Evolutionary conservation across 306 rosid genomes (phyloP).

Genomic region (Aeschynomene evenia): DNA sequence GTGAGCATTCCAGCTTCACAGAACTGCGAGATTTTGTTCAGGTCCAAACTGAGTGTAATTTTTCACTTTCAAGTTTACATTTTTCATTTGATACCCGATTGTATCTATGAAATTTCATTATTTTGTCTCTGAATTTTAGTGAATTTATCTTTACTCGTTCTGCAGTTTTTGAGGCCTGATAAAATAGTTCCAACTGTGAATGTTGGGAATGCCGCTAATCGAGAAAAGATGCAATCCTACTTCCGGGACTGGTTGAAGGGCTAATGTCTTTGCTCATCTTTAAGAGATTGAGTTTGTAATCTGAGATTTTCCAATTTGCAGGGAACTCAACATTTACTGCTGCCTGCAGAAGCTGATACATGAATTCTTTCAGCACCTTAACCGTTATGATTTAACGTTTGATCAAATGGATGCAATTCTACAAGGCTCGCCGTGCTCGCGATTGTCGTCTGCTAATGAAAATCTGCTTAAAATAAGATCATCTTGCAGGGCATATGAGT

Average conservation of each 20-base stretch:
- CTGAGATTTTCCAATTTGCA: background rate
- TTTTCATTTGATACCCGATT: constrained; percentile 2
- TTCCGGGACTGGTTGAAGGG: constrained; percentile 49
- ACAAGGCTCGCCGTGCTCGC: background rate
- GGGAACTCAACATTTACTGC: constrained; percentile 1
- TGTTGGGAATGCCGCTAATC: constrained; percentile 40
- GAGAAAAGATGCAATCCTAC: constrained; percentile 60
- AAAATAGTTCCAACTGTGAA: constrained; percentile 60
- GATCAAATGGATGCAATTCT: constrained; percentile 8
- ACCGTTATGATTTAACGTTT: constrained; percentile 9
- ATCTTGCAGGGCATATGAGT: background rate
- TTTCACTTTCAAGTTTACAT: background rate
- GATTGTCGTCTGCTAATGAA: constrained; percentile 2
- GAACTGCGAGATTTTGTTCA: constrained; percentile 56
- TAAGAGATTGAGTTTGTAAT: constrained; percentile 1
- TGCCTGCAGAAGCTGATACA: constrained; percentile 10
- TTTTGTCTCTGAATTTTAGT: background rate
- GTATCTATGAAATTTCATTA: background rate
- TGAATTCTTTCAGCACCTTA: background rate
- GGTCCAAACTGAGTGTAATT: constrained; percentile 30
- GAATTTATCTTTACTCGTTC: constrained; percentile 16
- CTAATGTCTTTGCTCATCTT: constrained; percentile 17
- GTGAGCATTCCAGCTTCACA: constrained; percentile 63
- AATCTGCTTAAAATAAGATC: constrained; percentile 10
- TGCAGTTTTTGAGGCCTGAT: constrained; percentile 52